A percentile compares a stretch with the other conserved stretches of the same genome.
Conservation (phyloP, 2,329 filamentous ascomycete genomes). For the Pseudogymnoascus sp. region DNA sequence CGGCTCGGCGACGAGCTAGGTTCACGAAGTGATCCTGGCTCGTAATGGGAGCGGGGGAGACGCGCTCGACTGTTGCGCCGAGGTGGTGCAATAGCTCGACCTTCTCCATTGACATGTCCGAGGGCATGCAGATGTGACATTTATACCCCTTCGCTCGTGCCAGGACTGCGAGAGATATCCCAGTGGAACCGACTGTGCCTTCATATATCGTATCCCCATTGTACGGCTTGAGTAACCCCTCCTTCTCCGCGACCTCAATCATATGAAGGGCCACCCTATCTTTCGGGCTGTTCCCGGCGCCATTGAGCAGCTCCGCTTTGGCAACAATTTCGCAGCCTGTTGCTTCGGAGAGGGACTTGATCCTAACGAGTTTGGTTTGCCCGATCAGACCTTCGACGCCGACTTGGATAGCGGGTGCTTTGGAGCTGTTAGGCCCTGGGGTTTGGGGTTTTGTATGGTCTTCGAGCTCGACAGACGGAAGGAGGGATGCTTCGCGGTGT, state of each 20-base stretch:
- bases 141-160: constrained; percentile 82
- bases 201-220: constrained; percentile 94
- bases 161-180: constrained; percentile 85
- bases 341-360: constrained; percentile 74
- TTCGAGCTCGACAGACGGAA: constrained; percentile 43
- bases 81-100: constrained; percentile 80
- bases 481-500: constrained; percentile 8
- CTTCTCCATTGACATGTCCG: constrained; percentile 84
- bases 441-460: constrained; percentile 40
- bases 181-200: constrained; percentile 91
- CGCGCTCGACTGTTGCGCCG: constrained; percentile 85
- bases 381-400: constrained; percentile 91
- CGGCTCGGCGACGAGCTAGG: constrained; percentile 67
- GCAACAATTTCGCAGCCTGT: constrained; percentile 85
- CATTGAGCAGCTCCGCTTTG: constrained; percentile 95
- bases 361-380: constrained; percentile 79
- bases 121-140: constrained; percentile 95
- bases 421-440: constrained; percentile 13
- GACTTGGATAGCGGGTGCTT: constrained; percentile 44
- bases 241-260: constrained; percentile 71
- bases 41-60: constrained; percentile 87
- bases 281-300: constrained; percentile 87
- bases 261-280: constrained; percentile 89
- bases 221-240: constrained; percentile 65
- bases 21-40: constrained; percentile 93